Base-by-base conservation (phyloP, 306 rosid genomes). In the Pterocarpus santalinus region DNA sequence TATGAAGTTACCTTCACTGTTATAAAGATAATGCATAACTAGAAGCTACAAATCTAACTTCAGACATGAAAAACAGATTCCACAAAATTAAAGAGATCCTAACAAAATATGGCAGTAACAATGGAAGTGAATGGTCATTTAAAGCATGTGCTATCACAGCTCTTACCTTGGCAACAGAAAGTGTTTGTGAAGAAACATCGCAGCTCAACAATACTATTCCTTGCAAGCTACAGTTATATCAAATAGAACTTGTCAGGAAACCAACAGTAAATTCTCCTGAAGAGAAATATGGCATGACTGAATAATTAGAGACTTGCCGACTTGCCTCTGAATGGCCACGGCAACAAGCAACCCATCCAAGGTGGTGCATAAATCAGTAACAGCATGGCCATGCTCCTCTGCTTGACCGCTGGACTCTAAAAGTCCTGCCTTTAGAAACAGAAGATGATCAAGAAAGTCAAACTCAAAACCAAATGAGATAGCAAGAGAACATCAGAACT, bases 321-420 rank as follows among this genome's bases (percentile, higher is more conserved):
- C 86, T 87, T 90, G 76, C 98, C 97, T 89, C 82, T 95, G 99
- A 69, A 93, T 80, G 58, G 98, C 93, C 78, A 89, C 97, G 0
- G 97, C 97, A 89, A 95, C 91, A 77, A 87, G 90, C 71, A 81
- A 69, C 73, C 96, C 90, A 82, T 86, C 94, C 8, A 72, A 56
- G 69, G 67, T 81, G 69, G 91, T 88, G 86, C 94, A 92, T 60
- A 95, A 69, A 85, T 88, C 85, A 36, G 93, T 93, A 79, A 93
- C 81, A 44, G 94, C 93, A 65, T 86, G 83, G 82, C 69, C 79
- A 70, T 83, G 85, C 35, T 92, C 94, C 78, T 85, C 88, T 78
- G 84, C 87, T 41, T 77, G 80, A 47, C 84, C 92, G 49, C 88
- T 81, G 35, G 91, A 88, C 74, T 86, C 98, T 77, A 88, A n/a